Evolutionary conservation across 352 stramenopile genomes (phyloP), one percentile per base, ranked within the genome.

Genomic region (Phytophthora cajani): DNA sequence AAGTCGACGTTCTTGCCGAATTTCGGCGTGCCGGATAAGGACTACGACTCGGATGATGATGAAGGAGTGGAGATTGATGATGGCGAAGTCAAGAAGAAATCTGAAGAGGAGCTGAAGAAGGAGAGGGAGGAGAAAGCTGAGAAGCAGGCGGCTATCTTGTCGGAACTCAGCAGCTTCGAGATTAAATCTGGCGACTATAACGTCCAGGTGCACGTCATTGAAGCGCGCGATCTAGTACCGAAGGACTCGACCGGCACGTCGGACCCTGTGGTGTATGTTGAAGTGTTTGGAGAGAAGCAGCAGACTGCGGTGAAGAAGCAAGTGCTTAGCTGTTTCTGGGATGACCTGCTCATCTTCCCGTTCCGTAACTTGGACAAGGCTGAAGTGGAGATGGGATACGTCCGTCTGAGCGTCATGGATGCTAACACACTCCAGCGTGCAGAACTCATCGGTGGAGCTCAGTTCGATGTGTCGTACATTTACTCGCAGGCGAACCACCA

Each of bases 181-280:
- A 94, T 97, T 69, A 92, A 94, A 32, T 90, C 85, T 0, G 91
- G 91, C 2, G 91, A 97, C 71, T 97, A 97, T 70, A 82, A 88
- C 55, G 80, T 97, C 8, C 89, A 96, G 58, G 87, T 98, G 17
- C 93, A 97, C 62, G 64, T 97, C 33, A 97, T 98, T 62, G 91
- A 98, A 79, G 90, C 85, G 11, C 84, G 90, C 11, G 90, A 97
- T 30, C 75, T 98, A 1, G 89, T 97, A 25, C 80, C 86, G 0
- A 97, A 97, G 62, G 90, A 97, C 52, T 78, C 87, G 0, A 92
- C 93, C 0, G 93, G 93, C 2, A 97, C 89, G 14, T 97, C 88
- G 1, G 94, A 98, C 62, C 94, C 94, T 0, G 91, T 98, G 21
- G 91, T 97, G 52, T 97, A 97, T 51, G 88, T 97, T 17, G 87